phyloP scores from a whole-genome alignment of 148 eudicot species.

The Salicornia ramosissima region DNA sequence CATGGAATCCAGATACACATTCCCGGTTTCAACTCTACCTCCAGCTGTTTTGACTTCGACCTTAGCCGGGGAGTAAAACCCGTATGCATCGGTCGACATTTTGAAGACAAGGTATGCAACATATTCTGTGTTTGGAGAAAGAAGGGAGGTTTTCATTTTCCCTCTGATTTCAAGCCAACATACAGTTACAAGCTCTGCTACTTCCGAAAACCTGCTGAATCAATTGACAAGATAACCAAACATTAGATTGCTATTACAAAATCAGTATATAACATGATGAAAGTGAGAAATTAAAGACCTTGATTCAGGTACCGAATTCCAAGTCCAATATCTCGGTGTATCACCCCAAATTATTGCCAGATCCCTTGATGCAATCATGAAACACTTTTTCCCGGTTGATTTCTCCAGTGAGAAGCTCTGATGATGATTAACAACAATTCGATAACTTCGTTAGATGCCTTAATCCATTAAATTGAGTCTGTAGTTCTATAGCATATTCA shows the following conservation, averaged over 20 bases:
- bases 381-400: slow-evolving; percentile 57
- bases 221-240: neutral
- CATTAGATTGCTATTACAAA: neutral
- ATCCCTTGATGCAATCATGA: slow-evolving; percentile 46
- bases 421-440: neutral
- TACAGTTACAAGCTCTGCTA: slow-evolving; percentile 41
- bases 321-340: slow-evolving; percentile 57
- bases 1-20: slow-evolving; percentile 26
- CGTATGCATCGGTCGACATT: slow-evolving; percentile 27
- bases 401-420: slow-evolving; percentile 69
- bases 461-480: neutral
- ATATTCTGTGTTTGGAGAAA: slow-evolving; percentile 45
- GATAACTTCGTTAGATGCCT: neutral
- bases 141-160: slow-evolving; percentile 27
- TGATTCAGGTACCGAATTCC: slow-evolving; percentile 44
- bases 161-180: slow-evolving; percentile 54
- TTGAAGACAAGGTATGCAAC: slow-evolving; percentile 49
- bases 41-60: slow-evolving; percentile 25
- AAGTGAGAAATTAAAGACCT: slow-evolving; percentile 32
- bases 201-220: slow-evolving; percentile 48
- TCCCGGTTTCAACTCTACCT: slow-evolving; percentile 22
- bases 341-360: slow-evolving; percentile 57
- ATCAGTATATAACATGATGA: neutral
- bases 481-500: neutral
- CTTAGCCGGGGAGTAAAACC: slow-evolving; percentile 34